Conservation (phyloP, 2,329 filamentous ascomycete genomes). For the Colletotrichum eremochloae region DNA sequence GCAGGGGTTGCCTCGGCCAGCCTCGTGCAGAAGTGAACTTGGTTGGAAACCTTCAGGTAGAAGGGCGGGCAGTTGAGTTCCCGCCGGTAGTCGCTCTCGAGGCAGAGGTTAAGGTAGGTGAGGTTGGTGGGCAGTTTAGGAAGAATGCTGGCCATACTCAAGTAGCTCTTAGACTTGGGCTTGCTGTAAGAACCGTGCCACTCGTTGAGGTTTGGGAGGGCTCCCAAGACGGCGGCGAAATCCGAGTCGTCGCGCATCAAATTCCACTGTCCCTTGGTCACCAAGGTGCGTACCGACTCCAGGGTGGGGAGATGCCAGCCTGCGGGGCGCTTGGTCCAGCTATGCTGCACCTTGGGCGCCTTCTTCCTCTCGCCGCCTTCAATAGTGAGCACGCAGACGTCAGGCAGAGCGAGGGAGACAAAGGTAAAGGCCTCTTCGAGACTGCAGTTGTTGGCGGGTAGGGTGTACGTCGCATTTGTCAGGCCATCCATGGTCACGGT, state of each 20-base stretch:
- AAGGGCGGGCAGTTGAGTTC: slow-evolving; percentile 72
- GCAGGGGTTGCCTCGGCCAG: slow-evolving; percentile 72
- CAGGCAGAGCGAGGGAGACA: slow-evolving; percentile 69
- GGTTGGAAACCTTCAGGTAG: slow-evolving; percentile 70
- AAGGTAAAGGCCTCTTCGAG: slow-evolving; percentile 78
- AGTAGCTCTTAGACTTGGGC: slow-evolving; percentile 80
- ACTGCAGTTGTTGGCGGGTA: slow-evolving; percentile 76
- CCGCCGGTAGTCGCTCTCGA: slow-evolving; percentile 79
- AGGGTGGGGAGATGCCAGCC: slow-evolving; percentile 60
- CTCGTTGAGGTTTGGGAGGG: slow-evolving; percentile 74
- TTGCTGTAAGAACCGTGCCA: slow-evolving; percentile 77
- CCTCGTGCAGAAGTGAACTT: slow-evolving; percentile 71
- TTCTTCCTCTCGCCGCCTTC: slow-evolving; percentile 85
- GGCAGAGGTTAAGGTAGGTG: slow-evolving; percentile 74
- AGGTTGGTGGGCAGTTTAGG: slow-evolving; percentile 69
- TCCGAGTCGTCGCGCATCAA: slow-evolving; percentile 74
- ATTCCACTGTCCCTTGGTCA: slow-evolving; percentile 84
- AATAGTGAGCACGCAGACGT: slow-evolving; percentile 75
- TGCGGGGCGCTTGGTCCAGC: slow-evolving; percentile 44
- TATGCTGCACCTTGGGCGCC: slow-evolving; percentile 71
- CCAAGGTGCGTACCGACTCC: slow-evolving; percentile 72
- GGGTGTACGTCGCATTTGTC: slow-evolving; percentile 69
- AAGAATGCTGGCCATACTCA: slow-evolving; percentile 76
- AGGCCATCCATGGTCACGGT: slow-evolving; percentile 68
- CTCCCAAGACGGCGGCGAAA: slow-evolving; percentile 71